Evolutionary conservation across 768 basidiomycete genomes (phyloP).

Genomic region (Leucogyrophana mollusca): DNA sequence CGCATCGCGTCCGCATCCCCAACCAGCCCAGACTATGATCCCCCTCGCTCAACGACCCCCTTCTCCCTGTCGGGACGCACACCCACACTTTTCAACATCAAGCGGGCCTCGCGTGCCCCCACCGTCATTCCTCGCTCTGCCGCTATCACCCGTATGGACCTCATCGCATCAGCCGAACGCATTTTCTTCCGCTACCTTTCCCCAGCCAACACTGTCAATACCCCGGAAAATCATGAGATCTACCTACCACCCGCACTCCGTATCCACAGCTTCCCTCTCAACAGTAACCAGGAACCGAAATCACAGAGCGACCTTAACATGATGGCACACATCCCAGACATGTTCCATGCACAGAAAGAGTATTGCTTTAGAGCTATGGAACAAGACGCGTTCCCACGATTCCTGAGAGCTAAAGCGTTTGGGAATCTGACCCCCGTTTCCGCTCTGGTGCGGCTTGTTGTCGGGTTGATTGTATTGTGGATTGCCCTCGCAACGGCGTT

Average conservation of each 20-base stretch:
- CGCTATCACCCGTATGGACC: slow-evolving; percentile 86
- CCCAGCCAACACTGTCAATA: slow-evolving; percentile 71
- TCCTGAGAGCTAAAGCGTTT: slow-evolving; percentile 96
- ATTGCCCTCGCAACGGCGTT: slow-evolving; percentile 91
- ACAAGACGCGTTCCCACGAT: slow-evolving; percentile 91
- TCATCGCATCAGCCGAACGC: slow-evolving; percentile 92
- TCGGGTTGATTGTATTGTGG: slow-evolving; percentile 88
- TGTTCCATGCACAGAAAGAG: slow-evolving; percentile 97
- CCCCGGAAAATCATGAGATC: slow-evolving; percentile 93
- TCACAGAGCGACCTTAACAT: slow-evolving; percentile 63
- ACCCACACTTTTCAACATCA: slow-evolving; percentile 71
- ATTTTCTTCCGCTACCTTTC: slow-evolving; percentile 95
- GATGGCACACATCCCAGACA: slow-evolving; percentile 91
- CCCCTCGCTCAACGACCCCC: slow-evolving; percentile 71
- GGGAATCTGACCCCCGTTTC: slow-evolving; percentile 94
- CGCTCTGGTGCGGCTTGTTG: slow-evolving; percentile 79
- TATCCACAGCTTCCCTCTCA: slow-evolving; percentile 87
- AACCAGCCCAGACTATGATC: slow-evolving; percentile 37
- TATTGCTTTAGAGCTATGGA: slow-evolving; percentile 97
- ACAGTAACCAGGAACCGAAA: slow-evolving; percentile 68
- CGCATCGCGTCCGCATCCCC: slow-evolving; percentile 46
- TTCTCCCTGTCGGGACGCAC: slow-evolving; percentile 77
- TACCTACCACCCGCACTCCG: slow-evolving; percentile 94
- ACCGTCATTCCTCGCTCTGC: slow-evolving; percentile 91
- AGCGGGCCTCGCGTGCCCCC: slow-evolving; percentile 84